Evolutionary conservation across 257 asterid genomes (phyloP), one percentile per base, ranked within the genome.

Genomic region (Solanum medicagineum): DNA sequence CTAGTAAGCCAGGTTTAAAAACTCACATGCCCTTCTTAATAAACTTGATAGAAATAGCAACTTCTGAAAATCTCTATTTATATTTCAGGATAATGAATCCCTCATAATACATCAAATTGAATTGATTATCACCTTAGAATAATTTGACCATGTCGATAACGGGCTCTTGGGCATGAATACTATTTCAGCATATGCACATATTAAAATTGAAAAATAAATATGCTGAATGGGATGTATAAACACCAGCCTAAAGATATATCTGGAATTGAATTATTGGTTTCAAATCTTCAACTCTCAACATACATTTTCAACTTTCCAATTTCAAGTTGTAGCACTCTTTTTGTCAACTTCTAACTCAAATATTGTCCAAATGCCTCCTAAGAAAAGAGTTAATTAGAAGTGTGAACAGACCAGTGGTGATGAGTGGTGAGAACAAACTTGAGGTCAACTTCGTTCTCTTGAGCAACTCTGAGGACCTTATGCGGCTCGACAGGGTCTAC

Each of bases 401-500:
- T 36, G 29, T 20, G 81, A 36, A 63, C 87, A 54, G 47, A 95
- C 99, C 98, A 93, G 93, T 96, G 99, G 80, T 96, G 98, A 89
- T 96, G 98, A 81, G 99, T 95, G 83, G 99, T 94, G 90, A 96
- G 98, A 63, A 96, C 95, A 60, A 92, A 84, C 92, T 95, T 94
- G 11, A 96, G 93, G 74, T 90, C 75, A 83, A 89, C 95, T 16
- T 93, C 97, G 79, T 95, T 92, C 86, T 96, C 98, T 83, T 92
- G 87, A 75, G 97, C 99, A 22, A 90, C 96, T 9, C 91, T 89
- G 59, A 92, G 89, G 81, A 96, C 86, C 91, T 92, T 96, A 87
- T 90, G 95, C 63, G 99, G 98, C 93, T 96, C 98, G 32, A 92
- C 98, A 6, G 99, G 98, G 85, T 96, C 99, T 13, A 94, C 99